Base-by-base conservation (phyloP, 805 yeast species). In the Lipomyces yamadae region DNA sequence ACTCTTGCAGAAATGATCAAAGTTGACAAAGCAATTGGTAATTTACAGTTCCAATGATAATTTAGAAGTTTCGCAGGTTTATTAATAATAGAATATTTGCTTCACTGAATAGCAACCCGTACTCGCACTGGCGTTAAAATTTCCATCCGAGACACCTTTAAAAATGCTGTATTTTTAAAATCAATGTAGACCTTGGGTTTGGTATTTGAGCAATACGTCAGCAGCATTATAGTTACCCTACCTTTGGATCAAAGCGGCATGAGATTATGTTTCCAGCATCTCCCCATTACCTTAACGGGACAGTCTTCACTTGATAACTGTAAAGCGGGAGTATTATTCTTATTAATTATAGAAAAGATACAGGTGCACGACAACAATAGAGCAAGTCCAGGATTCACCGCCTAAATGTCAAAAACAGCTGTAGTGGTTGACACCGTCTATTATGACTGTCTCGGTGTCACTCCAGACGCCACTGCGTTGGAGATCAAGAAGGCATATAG, bases 401-500 rank as follows among this genome's bases (percentile, higher is more conserved):
- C n/a, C 48, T 18, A 11, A 18, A 58, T 50, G 56, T 45, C 62
- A 13, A 48, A 50, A 11, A 18, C 45, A 3, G 24, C 59, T 83
- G 92, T 92, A 97, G 97, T 91, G 15, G 92, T 87, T 78, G 98
- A 94, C 74, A 89, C 92, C 18, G 88, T 89, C 10, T 95, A 94
- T 78, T 95, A 95, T 78, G 99, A 95, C 71, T 78, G 87, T 15
- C 80, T 95, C 60, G 90, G 86, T 48, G 88, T 94, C 18, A 72
- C 79, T 33, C 83, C 88, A 29, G 84, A 84, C 11, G 98, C 98
- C 24, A 83, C 90, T 0, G 88, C 88, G 3, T 81, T 85, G 10
- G 97, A 95, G 70, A 91, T 95, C 78, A 95, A 95, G 78, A 92
- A 92, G 77, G 97, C 98, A 0, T 95, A 95, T 78, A 84, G 99